Evolutionary conservation across 73 alveolate species (phyloP).

Genomic region (Halteria grandinella): DNA sequence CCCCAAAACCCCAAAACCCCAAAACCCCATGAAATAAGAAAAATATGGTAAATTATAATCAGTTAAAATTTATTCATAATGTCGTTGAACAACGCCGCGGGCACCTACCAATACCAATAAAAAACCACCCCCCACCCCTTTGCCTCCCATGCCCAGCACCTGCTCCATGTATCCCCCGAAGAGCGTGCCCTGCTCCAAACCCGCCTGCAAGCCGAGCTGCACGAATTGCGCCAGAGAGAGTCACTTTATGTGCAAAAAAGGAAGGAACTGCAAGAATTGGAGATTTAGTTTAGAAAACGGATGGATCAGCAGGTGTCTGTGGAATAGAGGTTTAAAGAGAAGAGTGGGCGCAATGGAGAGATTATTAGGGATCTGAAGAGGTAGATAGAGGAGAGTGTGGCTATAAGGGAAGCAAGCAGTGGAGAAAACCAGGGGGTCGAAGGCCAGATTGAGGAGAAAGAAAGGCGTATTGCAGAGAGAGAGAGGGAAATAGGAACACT

Average conservation of each 20-base stretch:
- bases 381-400: background rate
- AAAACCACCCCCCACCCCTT: background rate
- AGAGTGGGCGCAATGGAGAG: background rate
- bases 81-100: background rate
- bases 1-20: too few species aligned
- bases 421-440: slow-evolving; percentile 1
- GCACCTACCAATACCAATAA: background rate
- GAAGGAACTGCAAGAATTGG: slow-evolving; percentile 23
- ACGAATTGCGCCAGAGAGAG: slow-evolving; percentile 17
- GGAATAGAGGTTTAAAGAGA: background rate
- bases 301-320: background rate
- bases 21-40: background rate
- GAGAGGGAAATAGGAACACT: slow-evolving; percentile 12
- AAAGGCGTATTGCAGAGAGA: background rate
- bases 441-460: background rate
- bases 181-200: background rate
- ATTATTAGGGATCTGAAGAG: slow-evolving; percentile 2
- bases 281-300: background rate
- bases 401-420: background rate
- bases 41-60: background rate
- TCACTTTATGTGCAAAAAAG: background rate
- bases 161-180: background rate
- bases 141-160: background rate
- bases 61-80: background rate
- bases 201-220: background rate